Percentiles rank a stretch among this genome's conserved stretches.
phyloP scores from a whole-genome alignment of 2,329 filamentous ascomycete species.

The Venturia carpophila region DNA sequence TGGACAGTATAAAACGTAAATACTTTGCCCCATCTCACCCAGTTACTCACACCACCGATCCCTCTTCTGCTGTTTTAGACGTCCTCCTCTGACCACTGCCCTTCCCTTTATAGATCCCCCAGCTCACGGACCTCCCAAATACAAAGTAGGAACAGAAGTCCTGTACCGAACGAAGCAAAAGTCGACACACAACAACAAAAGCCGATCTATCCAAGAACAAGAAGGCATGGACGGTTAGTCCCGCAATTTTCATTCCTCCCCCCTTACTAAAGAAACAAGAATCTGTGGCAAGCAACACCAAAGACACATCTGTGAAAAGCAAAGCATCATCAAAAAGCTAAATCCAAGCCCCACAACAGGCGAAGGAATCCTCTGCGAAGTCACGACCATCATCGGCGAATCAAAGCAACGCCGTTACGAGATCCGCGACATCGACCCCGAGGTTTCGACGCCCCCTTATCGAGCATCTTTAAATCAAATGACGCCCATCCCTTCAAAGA shows the following conservation, averaged over 20 bases:
- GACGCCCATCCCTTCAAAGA: conserved; percentile 38
- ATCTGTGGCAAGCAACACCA: not conserved
- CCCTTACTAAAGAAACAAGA: not conserved
- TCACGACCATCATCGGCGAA: conserved; percentile 45
- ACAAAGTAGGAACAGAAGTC: conserved; percentile 38
- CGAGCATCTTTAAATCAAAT: conserved; percentile 42
- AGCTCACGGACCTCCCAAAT: conserved; percentile 15
- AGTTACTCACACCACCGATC: not conserved
- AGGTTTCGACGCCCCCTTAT: conserved; percentile 33
- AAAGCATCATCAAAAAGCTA: conserved; percentile 8
- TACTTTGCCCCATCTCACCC: not conserved
- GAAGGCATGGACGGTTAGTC: conserved; percentile 11
- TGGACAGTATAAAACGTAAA: conserved; percentile 37
- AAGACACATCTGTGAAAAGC: not conserved
- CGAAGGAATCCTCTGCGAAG: conserved; percentile 44
- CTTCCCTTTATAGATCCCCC: conserved; percentile 3
- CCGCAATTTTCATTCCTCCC: not conserved
- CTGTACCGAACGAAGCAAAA: conserved; percentile 40
- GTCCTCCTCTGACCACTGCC: not conserved
- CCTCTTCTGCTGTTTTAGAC: not conserved
- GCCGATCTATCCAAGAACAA: conserved; percentile 13
- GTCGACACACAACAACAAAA: conserved; percentile 21
- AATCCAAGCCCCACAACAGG: conserved; percentile 25
- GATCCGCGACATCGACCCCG: conserved; percentile 43
- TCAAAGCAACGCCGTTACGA: conserved; percentile 46